A percentile compares a stretch with the other conserved stretches of the same genome.
phyloP scores from a whole-genome alignment of 148 eudicot species.

The Spergularia bocconei region DNA sequence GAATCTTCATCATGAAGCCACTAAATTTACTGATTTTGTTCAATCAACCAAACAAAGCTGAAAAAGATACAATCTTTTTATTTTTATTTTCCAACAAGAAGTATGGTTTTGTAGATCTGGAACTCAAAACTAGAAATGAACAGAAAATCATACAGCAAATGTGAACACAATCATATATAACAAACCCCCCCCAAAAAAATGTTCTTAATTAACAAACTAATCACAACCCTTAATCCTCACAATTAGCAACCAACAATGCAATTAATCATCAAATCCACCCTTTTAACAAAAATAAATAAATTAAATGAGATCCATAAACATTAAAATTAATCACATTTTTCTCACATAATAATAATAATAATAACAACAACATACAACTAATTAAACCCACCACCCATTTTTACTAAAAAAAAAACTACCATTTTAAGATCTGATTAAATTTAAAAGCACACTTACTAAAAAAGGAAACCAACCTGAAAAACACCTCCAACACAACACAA shows the following conservation, averaged over 20 bases:
- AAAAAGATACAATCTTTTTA: too few relatives aligned
- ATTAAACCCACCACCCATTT: neutral
- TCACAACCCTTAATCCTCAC: neutral
- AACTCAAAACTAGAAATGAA: neutral
- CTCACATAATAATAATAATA: too few relatives aligned
- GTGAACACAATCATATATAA: neutral
- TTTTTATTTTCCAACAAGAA: neutral
- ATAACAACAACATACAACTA: too few relatives aligned
- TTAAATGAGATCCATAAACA: neutral
- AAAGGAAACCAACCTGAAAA: conserved; percentile 3
- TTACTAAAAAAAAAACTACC: neutral
- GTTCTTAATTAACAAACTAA: neutral
- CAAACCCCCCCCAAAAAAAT: neutral
- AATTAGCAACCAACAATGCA: neutral
- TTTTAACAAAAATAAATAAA: neutral
- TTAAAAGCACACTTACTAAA: too few relatives aligned
- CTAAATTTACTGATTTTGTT: too few relatives aligned
- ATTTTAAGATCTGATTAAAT: neutral
- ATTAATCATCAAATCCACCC: neutral
- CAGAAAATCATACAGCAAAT: neutral
- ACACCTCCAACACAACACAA: too few relatives aligned
- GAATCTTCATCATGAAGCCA: too few relatives aligned
- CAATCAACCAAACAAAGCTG: too few relatives aligned
- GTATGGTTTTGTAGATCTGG: neutral
- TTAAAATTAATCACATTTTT: too few relatives aligned